Evolutionary conservation across 192 early-diverging fungal species (phyloP), one percentile per base, ranked within the genome.

Genomic region (Obelidium mucronatum): DNA sequence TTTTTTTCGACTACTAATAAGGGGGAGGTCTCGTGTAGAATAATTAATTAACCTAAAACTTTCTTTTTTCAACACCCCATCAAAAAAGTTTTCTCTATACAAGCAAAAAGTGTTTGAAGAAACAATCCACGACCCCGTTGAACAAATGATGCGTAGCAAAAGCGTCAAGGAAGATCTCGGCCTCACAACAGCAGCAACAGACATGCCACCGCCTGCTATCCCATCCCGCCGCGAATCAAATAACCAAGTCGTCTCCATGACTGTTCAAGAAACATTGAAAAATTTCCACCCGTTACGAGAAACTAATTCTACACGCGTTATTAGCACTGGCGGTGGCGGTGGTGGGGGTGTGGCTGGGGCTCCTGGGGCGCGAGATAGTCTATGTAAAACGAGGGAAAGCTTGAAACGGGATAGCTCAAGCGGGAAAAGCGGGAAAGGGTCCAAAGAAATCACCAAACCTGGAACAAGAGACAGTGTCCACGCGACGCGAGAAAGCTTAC

Each of bases 31-130:
- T n/a, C n/a, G n/a, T n/a, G n/a, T n/a, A n/a, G n/a, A n/a, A n/a
- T n/a, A n/a, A n/a, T n/a, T n/a, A n/a, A n/a, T n/a, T n/a, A n/a
- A 75, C 19, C 5, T 17, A 65, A 65, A 30, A 1, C 8, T 17
- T 8, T 40, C 24, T 65, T 37, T 4, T 11, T 65, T n/a, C 4
- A 65, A 15, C 22, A 65, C 15, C 11, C 11, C 15, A 4, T 4
- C 11, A 37, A 17, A 35, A 8, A 59, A 65, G 63, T 17, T 65
- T 30, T 35, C 15, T 8, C 37, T 65, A 24, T 39, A 39, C 28
- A 22, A 37, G 15, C 63, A 40, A n/a, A 30, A 65, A 65, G 35
- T 65, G 5, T 65, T 34, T 65, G 63, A 65, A 5, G 63, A 65
- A 39, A 40, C 63, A 22, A 22, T 35, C 34, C 28, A 65, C 15